A percentile compares a stretch with the other conserved stretches of the same genome.
Conservation (phyloP, 495 filamentous ascomycete species). For the Hypoxylon crocopeplum region DNA sequence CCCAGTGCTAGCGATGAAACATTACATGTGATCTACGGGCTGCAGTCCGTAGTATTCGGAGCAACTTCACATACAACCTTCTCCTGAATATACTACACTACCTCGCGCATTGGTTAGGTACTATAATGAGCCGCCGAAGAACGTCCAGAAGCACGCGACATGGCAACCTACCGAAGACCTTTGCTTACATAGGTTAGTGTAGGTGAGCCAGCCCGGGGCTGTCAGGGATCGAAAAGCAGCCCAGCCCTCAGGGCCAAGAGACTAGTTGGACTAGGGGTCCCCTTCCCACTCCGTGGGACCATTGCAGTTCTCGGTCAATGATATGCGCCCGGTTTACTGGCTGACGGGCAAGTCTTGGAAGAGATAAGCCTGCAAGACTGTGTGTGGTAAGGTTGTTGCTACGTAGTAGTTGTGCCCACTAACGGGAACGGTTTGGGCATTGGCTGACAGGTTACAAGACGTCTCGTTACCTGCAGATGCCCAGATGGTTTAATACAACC, state of each 20-base stretch:
- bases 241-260: neutral
- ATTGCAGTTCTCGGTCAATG: slow-evolving; percentile 23
- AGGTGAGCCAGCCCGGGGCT: neutral
- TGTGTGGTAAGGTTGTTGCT: slow-evolving; percentile 9
- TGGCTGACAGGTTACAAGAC: slow-evolving; percentile 17
- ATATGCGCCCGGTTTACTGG: slow-evolving; percentile 18
- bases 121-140: slow-evolving; percentile 23
- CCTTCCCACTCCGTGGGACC: neutral
- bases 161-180: neutral
- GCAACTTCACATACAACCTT: slow-evolving; percentile 20
- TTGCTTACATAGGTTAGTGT: no score
- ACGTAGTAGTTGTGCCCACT: slow-evolving; percentile 13
- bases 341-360: slow-evolving; percentile 8
- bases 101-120: slow-evolving; percentile 18
- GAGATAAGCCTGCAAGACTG: slow-evolving; percentile 22
- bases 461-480: slow-evolving; percentile 19
- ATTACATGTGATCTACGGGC: slow-evolving; percentile 29
- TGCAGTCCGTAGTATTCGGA: slow-evolving; percentile 23
- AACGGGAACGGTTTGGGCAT: slow-evolving; percentile 12
- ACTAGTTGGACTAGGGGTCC: neutral
- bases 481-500: neutral
- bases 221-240: neutral
- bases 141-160: slow-evolving; percentile 29
- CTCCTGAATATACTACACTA: slow-evolving; percentile 16
- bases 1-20: slow-evolving; percentile 18